Base-by-base conservation (phyloP, 257 asterid species). In the Eucommia ulmoides region DNA sequence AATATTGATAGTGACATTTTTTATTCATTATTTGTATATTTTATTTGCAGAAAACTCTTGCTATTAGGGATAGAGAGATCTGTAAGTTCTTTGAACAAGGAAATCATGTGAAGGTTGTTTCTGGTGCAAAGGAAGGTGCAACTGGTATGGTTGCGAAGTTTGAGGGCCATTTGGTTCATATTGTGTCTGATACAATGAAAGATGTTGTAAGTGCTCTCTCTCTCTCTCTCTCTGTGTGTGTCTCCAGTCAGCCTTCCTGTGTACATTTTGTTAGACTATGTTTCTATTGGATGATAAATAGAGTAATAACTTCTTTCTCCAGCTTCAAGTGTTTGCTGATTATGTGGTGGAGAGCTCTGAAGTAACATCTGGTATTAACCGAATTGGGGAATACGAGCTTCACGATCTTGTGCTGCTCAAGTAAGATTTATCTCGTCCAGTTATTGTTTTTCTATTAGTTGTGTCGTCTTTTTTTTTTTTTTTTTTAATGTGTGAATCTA, bases 131-230 rank as follows among this genome's bases (percentile, higher is more conserved):
- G 2, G 99, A 86, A 72, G 99, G 99, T 64, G 96, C 95, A 18
- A 91, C 96, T 41, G 99, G 99, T 24, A 86, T 91, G 99, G 99
- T 86, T 45, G 96, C 81, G 59, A 83, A 96, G 10, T 92, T 91
- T 58, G 83, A 91, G 74, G 94, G 95, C 22, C 99, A 91, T 67
- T 86, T 91, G 64, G 99, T 91, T 52, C 81, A 86, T 72, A 56
- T 86, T 59, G 95, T 91, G 23, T 91, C 99, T 18, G 99, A 91
- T 68, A 81, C 96, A 8, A 91, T 96, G n/a, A 86, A 86, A 70
- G 99, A 83, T 59, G 78, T 81, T 61, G 99, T 91, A 83, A 46
- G 83, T 55, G 35, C 33, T 23, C 8, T 56, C 50, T 38, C 38
- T 24, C 41, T 49, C 12, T 41, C 24, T 9, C 7, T 33, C 50